A percentile compares a stretch with the other conserved stretches of the same genome.
These are phyloP conservation scores for Podospora bellae-mahoneyi DNA, from an alignment of 495 filamentous ascomycete species.

Conservation along the genomic window DNA sequence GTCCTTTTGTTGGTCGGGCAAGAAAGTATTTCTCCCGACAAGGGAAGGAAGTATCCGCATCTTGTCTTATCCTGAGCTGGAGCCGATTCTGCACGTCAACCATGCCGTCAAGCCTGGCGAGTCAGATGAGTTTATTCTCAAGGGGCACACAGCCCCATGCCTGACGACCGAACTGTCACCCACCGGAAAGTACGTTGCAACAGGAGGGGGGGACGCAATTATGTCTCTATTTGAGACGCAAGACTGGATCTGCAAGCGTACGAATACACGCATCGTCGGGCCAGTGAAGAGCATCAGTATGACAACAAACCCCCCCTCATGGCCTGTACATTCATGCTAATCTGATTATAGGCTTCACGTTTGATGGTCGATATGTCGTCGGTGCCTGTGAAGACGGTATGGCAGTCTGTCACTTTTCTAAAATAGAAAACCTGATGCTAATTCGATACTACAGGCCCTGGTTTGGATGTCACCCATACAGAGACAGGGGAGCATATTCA, in stretches of 20 bases:
- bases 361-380: constrained; percentile 83
- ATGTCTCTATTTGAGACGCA: constrained; percentile 89
- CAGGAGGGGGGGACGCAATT: constrained; percentile 84
- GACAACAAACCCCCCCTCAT: constrained; percentile 12
- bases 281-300: constrained; percentile 75
- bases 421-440: constrained; percentile 10
- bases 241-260: constrained; percentile 86
- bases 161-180: constrained; percentile 69
- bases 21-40: constrained; percentile 74
- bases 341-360: constrained; percentile 61
- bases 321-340: constrained; percentile 20
- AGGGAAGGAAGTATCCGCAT: constrained; percentile 81
- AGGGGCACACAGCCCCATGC: constrained; percentile 78
- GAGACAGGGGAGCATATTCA: constrained; percentile 86
- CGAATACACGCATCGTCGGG: constrained; percentile 70
- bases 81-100: constrained; percentile 43
- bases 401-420: constrained; percentile 21
- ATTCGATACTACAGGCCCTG: constrained; percentile 37
- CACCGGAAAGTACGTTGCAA: constrained; percentile 74
- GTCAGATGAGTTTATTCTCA: constrained; percentile 57
- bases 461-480: constrained; percentile 72
- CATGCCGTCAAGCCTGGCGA: constrained; percentile 37
- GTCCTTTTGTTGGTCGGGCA: constrained; percentile 72
- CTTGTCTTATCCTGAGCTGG: constrained; percentile 63
- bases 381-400: constrained; percentile 79